phyloP scores from a whole-genome alignment of 2,329 filamentous ascomycete genomes.

The Clonostachys sp. region DNA sequence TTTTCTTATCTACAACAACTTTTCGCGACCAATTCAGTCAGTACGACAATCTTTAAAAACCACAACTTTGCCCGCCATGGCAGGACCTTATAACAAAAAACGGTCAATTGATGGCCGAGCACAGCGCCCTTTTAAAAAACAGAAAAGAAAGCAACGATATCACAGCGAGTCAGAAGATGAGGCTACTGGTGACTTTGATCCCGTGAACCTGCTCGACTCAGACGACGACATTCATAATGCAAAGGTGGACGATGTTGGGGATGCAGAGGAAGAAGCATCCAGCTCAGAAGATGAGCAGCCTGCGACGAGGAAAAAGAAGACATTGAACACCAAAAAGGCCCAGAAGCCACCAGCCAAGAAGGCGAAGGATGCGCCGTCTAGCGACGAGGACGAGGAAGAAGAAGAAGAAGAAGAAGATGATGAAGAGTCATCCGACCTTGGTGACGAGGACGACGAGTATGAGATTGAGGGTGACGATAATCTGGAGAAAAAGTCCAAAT shows the following conservation, averaged over 20 bases:
- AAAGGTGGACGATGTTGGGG: conserved; percentile 41
- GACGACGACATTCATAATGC: conserved; percentile 54
- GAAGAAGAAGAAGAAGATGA: conserved; percentile 31
- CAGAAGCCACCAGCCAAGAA: conserved; percentile 10
- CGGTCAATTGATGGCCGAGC: conserved; percentile 19
- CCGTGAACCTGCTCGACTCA: conserved; percentile 51
- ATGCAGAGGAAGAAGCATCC: conserved; percentile 27
- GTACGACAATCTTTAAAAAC: conserved; percentile 2
- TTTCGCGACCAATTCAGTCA: conserved; percentile 6
- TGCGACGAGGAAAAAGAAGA: conserved; percentile 16
- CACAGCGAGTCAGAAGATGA: conserved; percentile 46
- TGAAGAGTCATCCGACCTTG: conserved; percentile 19
- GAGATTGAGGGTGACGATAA: conserved; percentile 11
- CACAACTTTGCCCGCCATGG: conserved; percentile 14
- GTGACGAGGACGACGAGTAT: conserved; percentile 24
- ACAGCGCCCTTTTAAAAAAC: conserved; percentile 43
- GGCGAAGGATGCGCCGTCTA: conserved; percentile 12
- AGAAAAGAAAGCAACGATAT: conserved; percentile 44
- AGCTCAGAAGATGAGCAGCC: conserved; percentile 27
- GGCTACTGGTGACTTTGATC: conserved; percentile 34
- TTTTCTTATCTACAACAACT: neutral
- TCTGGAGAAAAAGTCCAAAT: conserved; percentile 40
- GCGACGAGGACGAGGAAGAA: conserved; percentile 19
- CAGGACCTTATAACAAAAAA: conserved; percentile 23
- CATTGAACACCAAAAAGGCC: conserved; percentile 18